These are phyloP conservation scores for Tolypocladium ovalisporum DNA, from an alignment of 2,329 filamentous ascomycete species.

Conservation along the genomic window DNA sequence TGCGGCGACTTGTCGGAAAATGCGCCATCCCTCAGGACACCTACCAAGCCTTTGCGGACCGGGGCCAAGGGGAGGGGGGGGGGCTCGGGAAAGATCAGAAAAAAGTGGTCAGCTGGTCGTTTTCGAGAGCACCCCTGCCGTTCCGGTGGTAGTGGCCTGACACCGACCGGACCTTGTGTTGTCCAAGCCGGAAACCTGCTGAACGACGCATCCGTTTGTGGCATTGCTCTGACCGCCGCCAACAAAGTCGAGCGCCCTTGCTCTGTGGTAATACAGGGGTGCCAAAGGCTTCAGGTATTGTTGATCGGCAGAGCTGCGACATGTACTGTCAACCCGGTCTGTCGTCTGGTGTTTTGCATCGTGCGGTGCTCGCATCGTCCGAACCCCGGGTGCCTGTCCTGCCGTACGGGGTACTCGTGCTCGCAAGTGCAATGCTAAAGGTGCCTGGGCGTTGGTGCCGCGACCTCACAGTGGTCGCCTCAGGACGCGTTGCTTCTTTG, in stretches of 20 bases:
- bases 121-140: neutral
- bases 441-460: neutral
- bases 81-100: too few species aligned
- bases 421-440: neutral
- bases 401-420: too few species aligned
- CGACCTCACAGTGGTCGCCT: neutral
- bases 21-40: neutral
- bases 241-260: neutral
- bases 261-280: neutral
- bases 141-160: neutral
- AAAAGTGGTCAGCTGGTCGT: neutral
- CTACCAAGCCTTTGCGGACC: neutral
- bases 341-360: neutral
- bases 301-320: slow-evolving; percentile 1
- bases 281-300: neutral
- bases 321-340: neutral
- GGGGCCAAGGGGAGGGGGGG: too few species aligned
- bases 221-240: neutral
- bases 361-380: neutral
- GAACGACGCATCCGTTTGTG: neutral
- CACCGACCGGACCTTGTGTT: neutral
- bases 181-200: neutral
- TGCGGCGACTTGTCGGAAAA: neutral
- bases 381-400: neutral
- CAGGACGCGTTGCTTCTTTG: neutral